Percentiles rank a stretch among this genome's conserved stretches.
phyloP scores from a whole-genome alignment of 176 grass and related monocot genomes.

The Eleusine coracana region DNA sequence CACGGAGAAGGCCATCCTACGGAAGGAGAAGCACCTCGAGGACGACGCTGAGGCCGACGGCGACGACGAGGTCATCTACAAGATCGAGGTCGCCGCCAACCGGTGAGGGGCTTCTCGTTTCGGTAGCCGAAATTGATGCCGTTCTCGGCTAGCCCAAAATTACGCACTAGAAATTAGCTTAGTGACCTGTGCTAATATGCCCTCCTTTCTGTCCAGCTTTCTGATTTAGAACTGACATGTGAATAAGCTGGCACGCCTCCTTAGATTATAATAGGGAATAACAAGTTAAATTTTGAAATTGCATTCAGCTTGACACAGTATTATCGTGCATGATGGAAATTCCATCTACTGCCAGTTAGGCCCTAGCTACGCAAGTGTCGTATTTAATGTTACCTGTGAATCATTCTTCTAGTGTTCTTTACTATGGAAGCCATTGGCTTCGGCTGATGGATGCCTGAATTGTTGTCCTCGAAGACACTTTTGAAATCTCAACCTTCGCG shows the following conservation, averaged over 20 bases:
- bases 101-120: constrained; percentile 48
- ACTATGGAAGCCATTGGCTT: background rate
- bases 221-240: background rate
- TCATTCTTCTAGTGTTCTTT: background rate
- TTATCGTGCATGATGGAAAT: background rate
- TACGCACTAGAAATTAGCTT: background rate
- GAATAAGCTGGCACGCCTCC: background rate
- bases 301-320: constrained; percentile 5
- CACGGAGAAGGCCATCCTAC: constrained; percentile 89
- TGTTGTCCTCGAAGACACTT: background rate
- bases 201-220: background rate
- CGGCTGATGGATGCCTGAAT: background rate
- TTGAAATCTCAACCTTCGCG: background rate
- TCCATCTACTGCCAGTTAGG: background rate
- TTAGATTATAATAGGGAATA: background rate
- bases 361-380: constrained; percentile 6
- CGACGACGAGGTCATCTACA: constrained; percentile 91
- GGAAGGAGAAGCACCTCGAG: constrained; percentile 88
- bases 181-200: no score
- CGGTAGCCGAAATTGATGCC: background rate
- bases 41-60: constrained; percentile 54
- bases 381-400: constrained; percentile 1
- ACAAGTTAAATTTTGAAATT: background rate
- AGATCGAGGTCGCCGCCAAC: constrained; percentile 90
- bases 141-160: background rate